Percentiles rank a stretch among this genome's conserved stretches.
phyloP scores from a whole-genome alignment of 2,329 filamentous ascomycete genomes.

The Trichoderma endophyticum region DNA sequence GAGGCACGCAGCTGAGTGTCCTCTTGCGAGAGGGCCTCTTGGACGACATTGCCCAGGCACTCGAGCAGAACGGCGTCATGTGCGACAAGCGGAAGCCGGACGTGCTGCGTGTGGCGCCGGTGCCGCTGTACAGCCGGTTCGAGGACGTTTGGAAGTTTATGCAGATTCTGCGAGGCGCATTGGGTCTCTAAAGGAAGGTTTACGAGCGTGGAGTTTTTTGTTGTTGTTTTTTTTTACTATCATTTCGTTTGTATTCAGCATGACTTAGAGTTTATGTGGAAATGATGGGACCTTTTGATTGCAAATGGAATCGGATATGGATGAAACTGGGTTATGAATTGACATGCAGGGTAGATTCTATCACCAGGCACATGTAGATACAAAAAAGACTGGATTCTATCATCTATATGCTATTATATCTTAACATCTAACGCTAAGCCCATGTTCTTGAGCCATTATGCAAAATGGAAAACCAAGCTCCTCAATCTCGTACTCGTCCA shows the following conservation, averaged over 20 bases:
- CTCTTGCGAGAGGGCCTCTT: slow-evolving; percentile 65
- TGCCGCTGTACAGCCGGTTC: slow-evolving; percentile 80
- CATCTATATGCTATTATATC: background rate
- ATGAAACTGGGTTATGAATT: background rate
- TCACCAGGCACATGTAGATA: background rate
- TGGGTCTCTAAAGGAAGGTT: slow-evolving; percentile 25
- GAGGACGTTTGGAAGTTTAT: slow-evolving; percentile 61
- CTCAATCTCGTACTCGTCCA: background rate
- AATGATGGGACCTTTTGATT: background rate
- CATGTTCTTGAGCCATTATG: too few species aligned
- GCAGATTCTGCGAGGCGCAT: slow-evolving; percentile 37
- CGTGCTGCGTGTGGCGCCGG: slow-evolving; percentile 79
- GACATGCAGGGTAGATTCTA: background rate
- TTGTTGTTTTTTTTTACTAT: background rate
- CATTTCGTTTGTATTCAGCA: background rate
- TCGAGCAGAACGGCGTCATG: slow-evolving; percentile 69
- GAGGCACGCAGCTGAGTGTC: slow-evolving; percentile 78
- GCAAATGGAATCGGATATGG: background rate
- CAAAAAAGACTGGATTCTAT: background rate
- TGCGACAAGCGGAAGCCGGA: slow-evolving; percentile 82
- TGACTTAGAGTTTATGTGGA: background rate
- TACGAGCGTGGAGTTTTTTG: background rate
- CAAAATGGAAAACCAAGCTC: background rate
- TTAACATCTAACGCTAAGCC: background rate
- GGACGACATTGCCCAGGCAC: slow-evolving; percentile 59